These are phyloP conservation scores for Saccharata proteae DNA, from an alignment of 2,329 filamentous ascomycete species.

Conservation along the genomic window DNA sequence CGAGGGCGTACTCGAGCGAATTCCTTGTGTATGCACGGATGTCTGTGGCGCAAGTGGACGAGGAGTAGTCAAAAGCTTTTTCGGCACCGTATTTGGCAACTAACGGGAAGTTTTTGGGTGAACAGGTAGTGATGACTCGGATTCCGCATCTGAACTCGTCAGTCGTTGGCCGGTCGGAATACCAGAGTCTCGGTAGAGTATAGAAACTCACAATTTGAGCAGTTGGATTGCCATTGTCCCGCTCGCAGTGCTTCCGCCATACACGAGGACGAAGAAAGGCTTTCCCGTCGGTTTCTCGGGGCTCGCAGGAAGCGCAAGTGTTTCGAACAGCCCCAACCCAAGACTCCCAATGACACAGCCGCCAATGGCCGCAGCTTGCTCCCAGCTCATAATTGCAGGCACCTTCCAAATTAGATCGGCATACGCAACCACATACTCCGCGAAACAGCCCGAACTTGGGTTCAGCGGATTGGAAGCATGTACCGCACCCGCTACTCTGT, in stretches of 20 bases:
- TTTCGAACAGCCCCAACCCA: no score
- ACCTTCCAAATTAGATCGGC: background rate
- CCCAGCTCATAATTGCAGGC: background rate
- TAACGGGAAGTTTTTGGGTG: conserved; percentile 22
- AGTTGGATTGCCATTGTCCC: conserved; percentile 36
- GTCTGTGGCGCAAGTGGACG: conserved; percentile 18
- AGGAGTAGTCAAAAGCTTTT: conserved; percentile 9
- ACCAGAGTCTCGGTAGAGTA: background rate
- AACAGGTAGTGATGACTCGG: conserved; percentile 33
- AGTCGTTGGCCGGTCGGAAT: background rate
- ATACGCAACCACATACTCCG: background rate
- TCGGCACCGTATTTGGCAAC: background rate
- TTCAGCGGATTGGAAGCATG: background rate
- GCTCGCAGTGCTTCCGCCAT: conserved; percentile 32
- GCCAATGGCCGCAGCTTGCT: background rate
- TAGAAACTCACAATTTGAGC: background rate
- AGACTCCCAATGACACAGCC: conserved; percentile 2
- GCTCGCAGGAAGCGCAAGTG: conserved; percentile 5
- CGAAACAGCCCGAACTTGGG: background rate
- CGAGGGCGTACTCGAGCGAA: conserved; percentile 28
- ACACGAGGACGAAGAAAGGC: conserved; percentile 30
- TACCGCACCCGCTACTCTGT: no score
- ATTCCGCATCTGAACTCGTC: conserved; percentile 21
- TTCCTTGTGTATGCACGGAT: conserved; percentile 28
- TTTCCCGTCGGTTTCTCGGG: no score